phyloP scores from a whole-genome alignment of 2,329 filamentous ascomycete species.

The Aspergillus texensis region DNA sequence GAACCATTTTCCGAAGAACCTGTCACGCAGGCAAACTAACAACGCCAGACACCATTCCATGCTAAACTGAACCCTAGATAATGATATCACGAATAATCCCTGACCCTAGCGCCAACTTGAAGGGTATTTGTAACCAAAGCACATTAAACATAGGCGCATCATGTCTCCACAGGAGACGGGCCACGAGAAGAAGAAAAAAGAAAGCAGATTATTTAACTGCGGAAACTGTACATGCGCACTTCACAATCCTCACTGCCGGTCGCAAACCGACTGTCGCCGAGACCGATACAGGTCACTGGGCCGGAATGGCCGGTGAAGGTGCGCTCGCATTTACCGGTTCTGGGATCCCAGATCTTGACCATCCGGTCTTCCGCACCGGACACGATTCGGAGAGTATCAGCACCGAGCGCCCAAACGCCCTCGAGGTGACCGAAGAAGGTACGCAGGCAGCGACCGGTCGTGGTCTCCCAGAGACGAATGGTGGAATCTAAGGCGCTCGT shows the following conservation, averaged over 20 bases:
- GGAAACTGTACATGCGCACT: conserved; percentile 80
- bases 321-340: conserved; percentile 86
- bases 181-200: conserved; percentile 12
- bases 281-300: conserved; percentile 87
- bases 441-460: conserved; percentile 77
- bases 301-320: conserved; percentile 90
- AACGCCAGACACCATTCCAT: not conserved
- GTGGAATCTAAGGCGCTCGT: conserved; percentile 90
- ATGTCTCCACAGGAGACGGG: not conserved
- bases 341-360: conserved; percentile 94
- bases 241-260: conserved; percentile 94
- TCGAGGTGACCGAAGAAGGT: conserved; percentile 97
- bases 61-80: not conserved
- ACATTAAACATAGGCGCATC: not conserved
- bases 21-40: not conserved
- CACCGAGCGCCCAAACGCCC: conserved; percentile 90
- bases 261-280: conserved; percentile 86
- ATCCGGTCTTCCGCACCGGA: conserved; percentile 90
- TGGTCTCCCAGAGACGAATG: conserved; percentile 89
- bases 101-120: conserved; percentile 4
- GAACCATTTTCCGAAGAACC: not conserved
- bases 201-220: conserved; percentile 28
- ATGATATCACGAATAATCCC: not conserved
- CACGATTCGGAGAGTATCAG: conserved; percentile 84
- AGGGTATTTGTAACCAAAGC: conserved; percentile 8